phyloP scores from a whole-genome alignment of 2,329 filamentous ascomycete genomes.

The Pleurostoma richardsiae region DNA sequence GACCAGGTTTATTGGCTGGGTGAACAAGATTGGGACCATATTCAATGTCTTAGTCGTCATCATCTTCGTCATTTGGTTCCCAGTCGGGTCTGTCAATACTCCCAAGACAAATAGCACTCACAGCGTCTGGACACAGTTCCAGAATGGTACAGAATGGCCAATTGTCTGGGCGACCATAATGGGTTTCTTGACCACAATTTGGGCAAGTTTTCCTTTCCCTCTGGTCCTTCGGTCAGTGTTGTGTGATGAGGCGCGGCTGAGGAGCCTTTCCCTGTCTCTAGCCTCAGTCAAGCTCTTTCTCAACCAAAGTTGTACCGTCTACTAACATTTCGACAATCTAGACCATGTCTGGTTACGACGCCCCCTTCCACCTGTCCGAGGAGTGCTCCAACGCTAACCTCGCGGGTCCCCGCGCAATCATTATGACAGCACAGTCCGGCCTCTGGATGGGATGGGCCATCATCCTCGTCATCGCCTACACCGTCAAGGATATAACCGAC shows the following conservation, averaged over 20 bases:
- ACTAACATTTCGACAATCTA: slow-evolving; percentile 41
- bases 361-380: slow-evolving; percentile 67
- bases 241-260: too few species aligned
- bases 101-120: slow-evolving; percentile 42
- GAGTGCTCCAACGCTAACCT: slow-evolving; percentile 71
- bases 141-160: slow-evolving; percentile 62
- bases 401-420: slow-evolving; percentile 66
- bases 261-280: background rate
- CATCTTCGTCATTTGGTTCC: slow-evolving; percentile 64
- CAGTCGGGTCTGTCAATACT: slow-evolving; percentile 46
- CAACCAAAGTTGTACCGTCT: background rate
- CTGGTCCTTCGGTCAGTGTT: too few species aligned
- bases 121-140: slow-evolving; percentile 61
- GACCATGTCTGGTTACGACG: slow-evolving; percentile 65
- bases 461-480: slow-evolving; percentile 70
- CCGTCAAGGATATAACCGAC: slow-evolving; percentile 56
- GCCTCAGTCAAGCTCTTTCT: background rate
- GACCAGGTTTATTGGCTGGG: slow-evolving; percentile 63
- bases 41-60: slow-evolving; percentile 67
- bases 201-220: slow-evolving; percentile 25
- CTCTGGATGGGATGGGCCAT: slow-evolving; percentile 67
- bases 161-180: slow-evolving; percentile 64
- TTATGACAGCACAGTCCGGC: slow-evolving; percentile 62
- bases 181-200: slow-evolving; percentile 53
- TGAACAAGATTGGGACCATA: slow-evolving; percentile 65